Conservation (phyloP, 768 basidiomycete genomes). For the Mycena vitilis region DNA sequence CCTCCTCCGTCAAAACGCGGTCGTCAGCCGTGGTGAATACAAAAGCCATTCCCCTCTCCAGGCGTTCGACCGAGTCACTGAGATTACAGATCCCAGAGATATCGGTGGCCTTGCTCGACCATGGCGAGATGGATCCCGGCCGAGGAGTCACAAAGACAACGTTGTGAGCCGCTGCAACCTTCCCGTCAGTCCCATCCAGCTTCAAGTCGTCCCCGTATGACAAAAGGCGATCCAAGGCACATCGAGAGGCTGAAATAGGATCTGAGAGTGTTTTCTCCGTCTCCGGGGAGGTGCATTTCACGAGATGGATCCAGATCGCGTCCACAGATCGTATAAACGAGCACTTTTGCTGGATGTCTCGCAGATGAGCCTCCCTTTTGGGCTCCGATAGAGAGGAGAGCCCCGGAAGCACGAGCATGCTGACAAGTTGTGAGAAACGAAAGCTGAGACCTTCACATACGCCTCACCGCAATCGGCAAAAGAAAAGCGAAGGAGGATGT, state of each 20-base stretch:
- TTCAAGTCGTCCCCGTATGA: conserved; percentile 85
- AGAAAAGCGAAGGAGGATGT: conserved; percentile 3
- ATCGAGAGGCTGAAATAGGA: conserved; percentile 55
- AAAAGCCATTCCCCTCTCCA: conserved; percentile 88
- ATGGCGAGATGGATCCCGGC: conserved; percentile 94
- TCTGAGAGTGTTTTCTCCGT: conserved; percentile 61
- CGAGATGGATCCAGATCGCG: conserved; percentile 87
- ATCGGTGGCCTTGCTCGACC: conserved; percentile 99
- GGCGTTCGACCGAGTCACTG: conserved; percentile 72
- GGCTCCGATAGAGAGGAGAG: conserved; percentile 79
- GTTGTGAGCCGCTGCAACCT: conserved; percentile 51
- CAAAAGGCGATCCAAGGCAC: conserved; percentile 76
- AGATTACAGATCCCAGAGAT: conserved; percentile 91
- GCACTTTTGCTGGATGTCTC: conserved; percentile 62
- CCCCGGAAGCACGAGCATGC: conserved; percentile 85
- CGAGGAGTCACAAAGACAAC: conserved; percentile 84
- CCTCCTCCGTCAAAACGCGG: conserved; percentile 53
- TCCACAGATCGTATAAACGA: conserved; percentile 76
- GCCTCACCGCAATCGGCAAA: background rate
- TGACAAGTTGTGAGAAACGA: conserved; percentile 5
- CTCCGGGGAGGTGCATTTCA: conserved; percentile 66
- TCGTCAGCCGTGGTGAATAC: conserved; percentile 63
- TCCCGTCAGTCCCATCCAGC: conserved; percentile 54
- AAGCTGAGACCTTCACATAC: conserved; percentile 5
- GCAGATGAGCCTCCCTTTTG: conserved; percentile 76